These are phyloP conservation scores for Castanospermum australe DNA, from an alignment of 306 rosid genomes.

Conservation along the genomic window DNA sequence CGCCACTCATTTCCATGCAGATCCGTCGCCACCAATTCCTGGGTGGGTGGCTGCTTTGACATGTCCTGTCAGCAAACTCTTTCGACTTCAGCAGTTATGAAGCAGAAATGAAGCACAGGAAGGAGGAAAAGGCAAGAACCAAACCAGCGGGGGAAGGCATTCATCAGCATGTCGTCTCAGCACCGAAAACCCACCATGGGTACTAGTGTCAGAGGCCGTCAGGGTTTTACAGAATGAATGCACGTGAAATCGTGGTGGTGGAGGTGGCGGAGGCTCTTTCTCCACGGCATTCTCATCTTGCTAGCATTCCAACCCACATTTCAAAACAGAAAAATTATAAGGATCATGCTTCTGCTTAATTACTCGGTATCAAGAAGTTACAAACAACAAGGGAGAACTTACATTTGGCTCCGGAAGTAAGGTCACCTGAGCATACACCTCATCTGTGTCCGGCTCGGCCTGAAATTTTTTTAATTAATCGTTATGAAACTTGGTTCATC, in stretches of 20 bases:
- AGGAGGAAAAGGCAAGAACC: not conserved
- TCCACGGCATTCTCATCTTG: slow-evolving; percentile 68
- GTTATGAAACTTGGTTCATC: not conserved
- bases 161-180: slow-evolving; percentile 92
- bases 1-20: slow-evolving; percentile 82
- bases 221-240: slow-evolving; percentile 87
- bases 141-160: slow-evolving; percentile 87
- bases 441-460: slow-evolving; percentile 95
- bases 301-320: slow-evolving; percentile 36
- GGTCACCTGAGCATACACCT: slow-evolving; percentile 84
- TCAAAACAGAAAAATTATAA: not conserved
- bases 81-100: not conserved
- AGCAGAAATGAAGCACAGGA: not conserved
- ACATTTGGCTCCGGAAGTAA: slow-evolving; percentile 67
- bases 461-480: slow-evolving; percentile 34
- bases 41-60: slow-evolving; percentile 94
- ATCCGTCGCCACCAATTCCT: slow-evolving; percentile 85
- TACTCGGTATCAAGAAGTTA: not conserved
- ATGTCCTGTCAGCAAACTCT: slow-evolving; percentile 56
- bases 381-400: slow-evolving; percentile 9
- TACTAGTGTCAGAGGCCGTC: slow-evolving; percentile 92
- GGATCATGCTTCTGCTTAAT: not conserved
- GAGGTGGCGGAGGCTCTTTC: slow-evolving; percentile 60
- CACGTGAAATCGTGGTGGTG: slow-evolving; percentile 67
- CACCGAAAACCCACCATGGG: slow-evolving; percentile 94